These are phyloP conservation scores for Tilletia setariae DNA, from an alignment of 1,284 basidiomycete genomes.

Conservation along the genomic window DNA sequence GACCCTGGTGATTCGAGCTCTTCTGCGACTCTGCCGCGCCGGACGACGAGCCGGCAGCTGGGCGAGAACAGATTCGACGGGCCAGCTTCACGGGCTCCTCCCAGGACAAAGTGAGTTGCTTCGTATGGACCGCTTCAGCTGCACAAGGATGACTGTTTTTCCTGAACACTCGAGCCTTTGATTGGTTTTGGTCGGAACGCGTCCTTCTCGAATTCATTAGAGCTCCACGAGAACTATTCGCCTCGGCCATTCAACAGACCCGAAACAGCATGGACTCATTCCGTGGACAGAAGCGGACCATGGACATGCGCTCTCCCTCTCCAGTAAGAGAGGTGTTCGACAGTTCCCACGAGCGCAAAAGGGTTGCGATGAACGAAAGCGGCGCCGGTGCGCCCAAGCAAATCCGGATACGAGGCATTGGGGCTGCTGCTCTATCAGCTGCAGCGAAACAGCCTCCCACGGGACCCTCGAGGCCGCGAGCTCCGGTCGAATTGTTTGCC, in stretches of 20 bases:
- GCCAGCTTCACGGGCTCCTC: too few species aligned
- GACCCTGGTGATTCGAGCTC: too few species aligned
- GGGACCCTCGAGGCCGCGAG: neutral
- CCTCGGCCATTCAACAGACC: neutral
- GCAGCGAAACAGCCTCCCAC: too few species aligned
- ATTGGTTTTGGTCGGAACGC: too few species aligned
- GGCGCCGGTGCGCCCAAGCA: neutral
- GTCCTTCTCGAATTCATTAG: neutral
- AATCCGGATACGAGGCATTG: neutral
- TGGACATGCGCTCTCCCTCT: slow-evolving; percentile 10
- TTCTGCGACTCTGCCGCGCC: too few species aligned
- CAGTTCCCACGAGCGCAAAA: neutral
- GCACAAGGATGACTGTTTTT: too few species aligned
- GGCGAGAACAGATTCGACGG: too few species aligned
- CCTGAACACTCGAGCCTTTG: neutral
- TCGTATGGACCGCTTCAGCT: too few species aligned
- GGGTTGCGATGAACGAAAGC: slow-evolving; percentile 6
- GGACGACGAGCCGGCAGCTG: too few species aligned
- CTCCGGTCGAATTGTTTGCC: neutral
- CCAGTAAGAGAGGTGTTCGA: neutral
- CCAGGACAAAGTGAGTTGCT: too few species aligned
- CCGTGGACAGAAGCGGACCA: neutral
- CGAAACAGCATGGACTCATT: neutral
- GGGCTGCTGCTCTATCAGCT: neutral
- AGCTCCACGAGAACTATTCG: slow-evolving; percentile 1